Evolutionary conservation across 768 basidiomycete species (phyloP).

Genomic region (Vararia minispora): DNA sequence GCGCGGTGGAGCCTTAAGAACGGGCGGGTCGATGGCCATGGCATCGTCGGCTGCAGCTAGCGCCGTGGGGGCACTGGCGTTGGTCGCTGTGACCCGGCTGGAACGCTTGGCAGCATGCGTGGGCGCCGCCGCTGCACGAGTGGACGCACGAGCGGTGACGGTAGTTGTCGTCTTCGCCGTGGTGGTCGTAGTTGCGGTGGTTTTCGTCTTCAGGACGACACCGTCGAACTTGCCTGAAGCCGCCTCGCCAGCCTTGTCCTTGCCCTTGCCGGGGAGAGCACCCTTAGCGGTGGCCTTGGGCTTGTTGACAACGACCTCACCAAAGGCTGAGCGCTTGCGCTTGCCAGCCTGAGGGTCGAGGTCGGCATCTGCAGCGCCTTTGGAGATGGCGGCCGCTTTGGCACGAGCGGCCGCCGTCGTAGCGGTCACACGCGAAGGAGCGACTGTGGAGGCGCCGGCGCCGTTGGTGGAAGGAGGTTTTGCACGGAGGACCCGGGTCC

Average conservation of each 20-base stretch:
- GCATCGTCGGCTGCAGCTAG: conserved; percentile 46
- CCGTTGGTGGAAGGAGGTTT: conserved; percentile 39
- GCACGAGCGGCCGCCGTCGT: conserved; percentile 44
- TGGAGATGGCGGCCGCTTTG: conserved; percentile 30
- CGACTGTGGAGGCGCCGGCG: conserved; percentile 24
- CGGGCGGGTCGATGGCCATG: conserved; percentile 29
- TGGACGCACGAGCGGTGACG: conserved; percentile 27
- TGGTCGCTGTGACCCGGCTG: conserved; percentile 9
- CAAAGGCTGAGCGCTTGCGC: conserved; percentile 66
- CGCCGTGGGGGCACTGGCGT: conserved; percentile 11
- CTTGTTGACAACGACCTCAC: conserved; percentile 57
- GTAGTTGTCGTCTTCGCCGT: conserved; percentile 22
- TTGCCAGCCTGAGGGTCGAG: conserved; percentile 42
- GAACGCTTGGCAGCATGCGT: not conserved
- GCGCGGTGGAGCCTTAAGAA: conserved; percentile 17
- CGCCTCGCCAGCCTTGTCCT: conserved; percentile 33
- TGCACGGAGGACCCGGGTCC: conserved; percentile 47
- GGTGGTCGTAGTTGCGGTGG: conserved; percentile 30
- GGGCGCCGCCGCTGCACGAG: conserved; percentile 33
- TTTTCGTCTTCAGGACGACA: conserved; percentile 46
- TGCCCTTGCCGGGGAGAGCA: conserved; percentile 37
- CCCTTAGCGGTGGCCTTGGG: conserved; percentile 21
- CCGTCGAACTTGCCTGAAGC: conserved; percentile 47
- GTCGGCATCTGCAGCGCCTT: conserved; percentile 33
- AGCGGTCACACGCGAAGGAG: conserved; percentile 28